Evolutionary conservation across 805 yeast species (phyloP).

Genomic region (Kazachstania viticola): DNA sequence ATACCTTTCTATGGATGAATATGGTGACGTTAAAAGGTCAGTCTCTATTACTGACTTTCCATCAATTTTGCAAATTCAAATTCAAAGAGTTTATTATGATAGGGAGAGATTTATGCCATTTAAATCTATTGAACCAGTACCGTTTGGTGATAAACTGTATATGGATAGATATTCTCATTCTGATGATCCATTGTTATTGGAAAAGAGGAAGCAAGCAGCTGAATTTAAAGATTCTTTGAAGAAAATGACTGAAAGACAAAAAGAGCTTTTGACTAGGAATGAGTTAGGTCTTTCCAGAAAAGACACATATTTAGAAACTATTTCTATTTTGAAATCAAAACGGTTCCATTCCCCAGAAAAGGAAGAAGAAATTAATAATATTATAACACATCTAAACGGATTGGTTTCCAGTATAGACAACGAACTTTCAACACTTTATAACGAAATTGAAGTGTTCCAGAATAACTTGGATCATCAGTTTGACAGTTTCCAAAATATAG

Average conservation of each 20-base stretch:
- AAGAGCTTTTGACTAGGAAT: slow-evolving; percentile 33
- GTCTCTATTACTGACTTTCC: slow-evolving; percentile 67
- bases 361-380: slow-evolving; percentile 29
- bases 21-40: slow-evolving; percentile 63
- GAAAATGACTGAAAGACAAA: slow-evolving; percentile 33
- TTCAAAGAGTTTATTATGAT: slow-evolving; percentile 89
- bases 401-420: slow-evolving; percentile 37
- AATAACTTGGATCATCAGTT: slow-evolving; percentile 48
- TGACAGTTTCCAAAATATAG: slow-evolving; percentile 45
- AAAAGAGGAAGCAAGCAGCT: slow-evolving; percentile 42
- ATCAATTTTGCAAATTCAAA: slow-evolving; percentile 76
- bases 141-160: slow-evolving; percentile 64
- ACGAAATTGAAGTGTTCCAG: slow-evolving; percentile 35
- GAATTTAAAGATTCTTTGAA: slow-evolving; percentile 49
- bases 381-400: slow-evolving; percentile 27
- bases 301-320: slow-evolving; percentile 46
- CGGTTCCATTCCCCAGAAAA: no score
- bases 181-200: slow-evolving; percentile 39
- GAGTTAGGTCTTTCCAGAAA: slow-evolving; percentile 38
- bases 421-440: slow-evolving; percentile 34
- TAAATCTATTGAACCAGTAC: slow-evolving; percentile 72
- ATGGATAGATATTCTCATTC: slow-evolving; percentile 84
- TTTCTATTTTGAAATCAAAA: slow-evolving; percentile 38
- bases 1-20: slow-evolving; percentile 48
- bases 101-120: slow-evolving; percentile 60